Evolutionary conservation across 352 stramenopile genomes (phyloP).

Genomic region (Phytopythium sindhum): DNA sequence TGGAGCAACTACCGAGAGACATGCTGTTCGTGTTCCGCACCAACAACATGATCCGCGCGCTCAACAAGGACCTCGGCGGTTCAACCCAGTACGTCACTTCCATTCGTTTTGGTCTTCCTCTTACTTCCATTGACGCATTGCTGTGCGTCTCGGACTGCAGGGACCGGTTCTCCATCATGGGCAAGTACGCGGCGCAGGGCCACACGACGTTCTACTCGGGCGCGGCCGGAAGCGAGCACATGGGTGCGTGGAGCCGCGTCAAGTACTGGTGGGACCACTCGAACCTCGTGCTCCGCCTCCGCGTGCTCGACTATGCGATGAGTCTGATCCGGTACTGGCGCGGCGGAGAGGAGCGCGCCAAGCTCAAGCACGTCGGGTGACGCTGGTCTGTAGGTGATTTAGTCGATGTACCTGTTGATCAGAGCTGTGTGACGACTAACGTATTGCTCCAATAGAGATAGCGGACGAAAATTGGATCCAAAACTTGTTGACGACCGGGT

Average conservation of each 20-base stretch:
- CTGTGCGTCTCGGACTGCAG: constrained; percentile 14
- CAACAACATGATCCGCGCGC: constrained; percentile 87
- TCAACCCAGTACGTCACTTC: constrained; percentile 45
- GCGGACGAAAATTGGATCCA: constrained; percentile 1
- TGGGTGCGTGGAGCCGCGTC: constrained; percentile 18
- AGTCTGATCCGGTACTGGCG: constrained; percentile 31
- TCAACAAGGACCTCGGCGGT: constrained; percentile 88
- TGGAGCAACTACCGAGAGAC: constrained; percentile 84
- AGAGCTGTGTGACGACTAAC: neutral
- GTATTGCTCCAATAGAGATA: neutral
- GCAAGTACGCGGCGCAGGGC: constrained; percentile 61
- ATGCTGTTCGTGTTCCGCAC: constrained; percentile 91
- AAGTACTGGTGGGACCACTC: constrained; percentile 66
- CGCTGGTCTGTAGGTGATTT: neutral
- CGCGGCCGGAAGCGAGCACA: constrained; percentile 4
- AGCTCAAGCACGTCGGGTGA: constrained; percentile 39
- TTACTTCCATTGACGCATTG: neutral
- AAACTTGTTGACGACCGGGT: neutral
- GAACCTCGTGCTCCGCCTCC: constrained; percentile 58
- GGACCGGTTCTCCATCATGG: constrained; percentile 77
- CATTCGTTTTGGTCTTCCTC: neutral
- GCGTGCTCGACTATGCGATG: constrained; percentile 55
- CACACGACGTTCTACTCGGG: constrained; percentile 44
- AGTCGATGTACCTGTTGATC: neutral
- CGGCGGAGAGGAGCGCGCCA: constrained; percentile 22